Percentiles rank a stretch among this genome's conserved stretches.
phyloP scores from a whole-genome alignment of 441 rosid species.

The Sinapis alba region DNA sequence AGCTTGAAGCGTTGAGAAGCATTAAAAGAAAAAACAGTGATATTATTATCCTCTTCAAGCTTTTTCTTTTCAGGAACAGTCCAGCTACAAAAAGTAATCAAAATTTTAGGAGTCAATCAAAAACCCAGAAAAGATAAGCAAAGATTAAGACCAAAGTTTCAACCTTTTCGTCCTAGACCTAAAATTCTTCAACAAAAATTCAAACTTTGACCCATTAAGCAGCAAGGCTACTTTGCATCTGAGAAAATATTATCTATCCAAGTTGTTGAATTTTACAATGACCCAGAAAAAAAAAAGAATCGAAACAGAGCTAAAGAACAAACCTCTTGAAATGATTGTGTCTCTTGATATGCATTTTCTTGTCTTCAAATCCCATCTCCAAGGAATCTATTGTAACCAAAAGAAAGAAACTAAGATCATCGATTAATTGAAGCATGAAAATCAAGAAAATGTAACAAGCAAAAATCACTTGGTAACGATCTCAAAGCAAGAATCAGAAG shows the following conservation, averaged over 20 bases:
- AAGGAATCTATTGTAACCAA: constrained; percentile 19
- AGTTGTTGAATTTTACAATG: neutral
- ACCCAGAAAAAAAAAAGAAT: constrained; percentile 1
- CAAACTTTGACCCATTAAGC: neutral
- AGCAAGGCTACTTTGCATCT: neutral
- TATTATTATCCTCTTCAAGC: constrained; percentile 48
- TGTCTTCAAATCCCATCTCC: constrained; percentile 53
- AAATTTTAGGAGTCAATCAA: too few relatives aligned
- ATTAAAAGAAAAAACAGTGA: constrained; percentile 41
- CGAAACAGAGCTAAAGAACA: constrained; percentile 28
- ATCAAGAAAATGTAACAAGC: too few relatives aligned
- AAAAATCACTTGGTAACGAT: too few relatives aligned
- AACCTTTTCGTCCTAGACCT: neutral
- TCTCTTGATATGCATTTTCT: constrained; percentile 48
- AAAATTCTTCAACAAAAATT: neutral
- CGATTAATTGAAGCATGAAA: too few relatives aligned
- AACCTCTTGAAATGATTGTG: constrained; percentile 92
- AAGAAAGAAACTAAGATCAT: neutral
- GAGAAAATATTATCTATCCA: neutral
- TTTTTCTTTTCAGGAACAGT: constrained; percentile 71
- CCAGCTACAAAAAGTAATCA: constrained; percentile 37
- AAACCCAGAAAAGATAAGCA: neutral
- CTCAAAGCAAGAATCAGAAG: too few relatives aligned
- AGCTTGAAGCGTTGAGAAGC: constrained; percentile 57
- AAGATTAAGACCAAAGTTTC: neutral